phyloP scores from a whole-genome alignment of 1,284 basidiomycete genomes.

The Sanghuangporus baumii region DNA sequence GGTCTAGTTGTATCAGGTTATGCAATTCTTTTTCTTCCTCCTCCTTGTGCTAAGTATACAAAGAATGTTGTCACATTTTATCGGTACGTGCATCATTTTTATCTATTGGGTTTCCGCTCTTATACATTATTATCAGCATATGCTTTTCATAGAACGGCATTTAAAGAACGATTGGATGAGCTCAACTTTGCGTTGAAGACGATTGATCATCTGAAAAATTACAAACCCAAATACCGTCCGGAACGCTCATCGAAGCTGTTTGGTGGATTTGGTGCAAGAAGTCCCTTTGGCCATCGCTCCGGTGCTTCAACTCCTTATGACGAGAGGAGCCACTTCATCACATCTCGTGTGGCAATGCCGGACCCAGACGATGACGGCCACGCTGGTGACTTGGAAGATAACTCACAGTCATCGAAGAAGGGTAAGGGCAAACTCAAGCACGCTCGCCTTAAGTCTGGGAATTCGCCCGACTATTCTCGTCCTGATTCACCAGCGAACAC shows the following conservation, averaged over 20 bases:
- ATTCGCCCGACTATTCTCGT: constrained; percentile 9
- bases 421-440: constrained; percentile 28
- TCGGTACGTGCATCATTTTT: constrained; percentile 31
- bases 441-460: constrained; percentile 1
- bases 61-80: constrained; percentile 59
- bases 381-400: constrained; percentile 14
- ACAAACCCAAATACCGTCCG: constrained; percentile 50
- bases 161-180: constrained; percentile 62
- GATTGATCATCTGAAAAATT: constrained; percentile 65
- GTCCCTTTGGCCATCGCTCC: constrained; percentile 24
- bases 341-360: constrained; percentile 6
- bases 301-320: constrained; percentile 13
- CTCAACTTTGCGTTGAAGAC: constrained; percentile 51
- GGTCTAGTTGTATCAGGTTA: constrained; percentile 43
- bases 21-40: constrained; percentile 69
- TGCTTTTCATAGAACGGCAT: constrained; percentile 72
- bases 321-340: constrained; percentile 17
- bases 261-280: constrained; percentile 25
- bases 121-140: constrained; percentile 37
- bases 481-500: constrained; percentile 10
- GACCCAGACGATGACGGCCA: constrained; percentile 14
- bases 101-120: background rate
- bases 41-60: constrained; percentile 54
- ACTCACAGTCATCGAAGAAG: constrained; percentile 25
- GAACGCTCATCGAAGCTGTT: constrained; percentile 9